Percentiles rank a stretch among this genome's conserved stretches.
These are phyloP conservation scores for Ustulina deusta DNA, from an alignment of 2,329 filamentous ascomycete species.

Conservation along the genomic window DNA sequence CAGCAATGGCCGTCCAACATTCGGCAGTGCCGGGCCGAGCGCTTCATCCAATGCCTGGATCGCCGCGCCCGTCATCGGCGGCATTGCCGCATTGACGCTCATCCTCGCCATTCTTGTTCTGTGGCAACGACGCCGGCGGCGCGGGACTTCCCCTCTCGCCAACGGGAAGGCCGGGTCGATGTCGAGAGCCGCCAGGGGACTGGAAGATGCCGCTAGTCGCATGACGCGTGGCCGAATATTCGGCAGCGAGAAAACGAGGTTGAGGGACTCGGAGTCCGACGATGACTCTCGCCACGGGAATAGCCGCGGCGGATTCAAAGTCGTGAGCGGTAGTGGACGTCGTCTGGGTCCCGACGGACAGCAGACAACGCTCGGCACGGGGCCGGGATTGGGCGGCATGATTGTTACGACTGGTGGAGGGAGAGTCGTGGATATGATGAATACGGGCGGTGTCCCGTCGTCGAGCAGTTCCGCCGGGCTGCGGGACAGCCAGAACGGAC, in stretches of 20 bases:
- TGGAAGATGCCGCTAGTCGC: slow-evolving; percentile 13
- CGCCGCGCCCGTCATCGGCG: slow-evolving; percentile 52
- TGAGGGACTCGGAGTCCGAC: slow-evolving; percentile 21
- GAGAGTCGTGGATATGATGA: slow-evolving; percentile 17
- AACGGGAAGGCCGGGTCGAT: background rate
- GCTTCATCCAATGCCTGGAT: slow-evolving; percentile 50
- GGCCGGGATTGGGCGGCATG: slow-evolving; percentile 45
- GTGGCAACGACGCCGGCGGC: slow-evolving; percentile 48
- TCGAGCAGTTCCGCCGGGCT: slow-evolving; percentile 38
- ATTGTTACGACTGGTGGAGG: slow-evolving; percentile 38
- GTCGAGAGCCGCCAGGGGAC: slow-evolving; percentile 11
- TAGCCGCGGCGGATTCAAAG: slow-evolving; percentile 33
- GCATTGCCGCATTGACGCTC: slow-evolving; percentile 50
- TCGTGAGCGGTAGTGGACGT: slow-evolving; percentile 37
- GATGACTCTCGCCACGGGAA: slow-evolving; percentile 25
- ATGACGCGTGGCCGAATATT: slow-evolving; percentile 28
- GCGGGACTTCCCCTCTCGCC: slow-evolving; percentile 2
- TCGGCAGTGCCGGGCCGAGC: slow-evolving; percentile 12
- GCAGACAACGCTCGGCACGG: slow-evolving; percentile 28
- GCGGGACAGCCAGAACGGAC: slow-evolving; percentile 48
- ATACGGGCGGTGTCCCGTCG: background rate
- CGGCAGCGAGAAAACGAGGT: slow-evolving; percentile 17
- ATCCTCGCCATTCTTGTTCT: slow-evolving; percentile 51
- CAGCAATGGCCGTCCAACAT: slow-evolving; percentile 3
- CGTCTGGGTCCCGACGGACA: slow-evolving; percentile 28